Percentiles rank a stretch among this genome's conserved stretches.
Evolutionary conservation across 2,329 filamentous ascomycete species (phyloP).

Genomic region (Diplocarpon mali): DNA sequence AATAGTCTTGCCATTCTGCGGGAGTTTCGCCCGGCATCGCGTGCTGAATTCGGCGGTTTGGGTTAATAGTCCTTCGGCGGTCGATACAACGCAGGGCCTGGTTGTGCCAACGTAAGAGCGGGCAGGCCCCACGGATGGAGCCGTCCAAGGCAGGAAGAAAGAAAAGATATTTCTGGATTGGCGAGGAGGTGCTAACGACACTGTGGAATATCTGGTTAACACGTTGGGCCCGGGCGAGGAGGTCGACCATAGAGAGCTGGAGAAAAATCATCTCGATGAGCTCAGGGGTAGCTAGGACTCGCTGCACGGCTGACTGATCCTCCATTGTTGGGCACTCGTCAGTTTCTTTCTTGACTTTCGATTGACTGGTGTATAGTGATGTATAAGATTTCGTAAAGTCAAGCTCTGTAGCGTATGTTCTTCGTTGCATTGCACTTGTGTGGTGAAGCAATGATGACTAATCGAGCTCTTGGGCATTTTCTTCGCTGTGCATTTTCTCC

Average conservation of each 20-base stretch:
- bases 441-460: too few relatives aligned
- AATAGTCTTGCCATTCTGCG: background rate
- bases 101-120: background rate
- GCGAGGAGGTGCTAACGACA: background rate
- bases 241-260: background rate
- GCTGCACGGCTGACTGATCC: background rate
- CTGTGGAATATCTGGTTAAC: conserved; percentile 1
- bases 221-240: background rate
- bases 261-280: conserved; percentile 1
- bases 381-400: too few relatives aligned
- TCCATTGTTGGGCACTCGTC: background rate
- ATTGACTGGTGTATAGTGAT: too few relatives aligned
- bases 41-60: background rate
- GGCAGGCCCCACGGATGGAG: background rate
- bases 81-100: background rate
- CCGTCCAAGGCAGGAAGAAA: background rate
- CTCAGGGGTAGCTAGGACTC: conserved; percentile 1
- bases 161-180: background rate
- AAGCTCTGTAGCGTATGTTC: too few relatives aligned
- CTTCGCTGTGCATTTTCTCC: too few relatives aligned
- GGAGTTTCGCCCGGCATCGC: background rate
- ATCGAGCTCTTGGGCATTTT: too few relatives aligned
- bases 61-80: background rate
- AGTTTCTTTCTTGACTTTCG: background rate
- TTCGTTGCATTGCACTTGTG: too few relatives aligned